phyloP scores from a whole-genome alignment of 306 rosid genomes.

The Gillenia trifoliata region DNA sequence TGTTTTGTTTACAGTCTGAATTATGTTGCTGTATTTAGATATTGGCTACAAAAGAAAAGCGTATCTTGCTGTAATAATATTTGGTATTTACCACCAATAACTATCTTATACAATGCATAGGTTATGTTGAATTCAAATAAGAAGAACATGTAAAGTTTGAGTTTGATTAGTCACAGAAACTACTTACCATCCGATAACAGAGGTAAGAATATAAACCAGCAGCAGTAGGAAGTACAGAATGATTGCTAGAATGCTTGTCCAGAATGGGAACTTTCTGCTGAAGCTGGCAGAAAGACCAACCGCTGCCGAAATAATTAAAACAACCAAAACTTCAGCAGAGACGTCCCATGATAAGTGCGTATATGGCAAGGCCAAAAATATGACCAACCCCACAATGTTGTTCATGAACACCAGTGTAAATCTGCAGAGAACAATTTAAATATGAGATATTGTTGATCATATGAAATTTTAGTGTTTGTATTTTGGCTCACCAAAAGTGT shows the following conservation, averaged over 20 bases:
- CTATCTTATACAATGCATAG: neutral
- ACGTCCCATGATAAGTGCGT: slow-evolving; percentile 30
- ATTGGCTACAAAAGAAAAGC: no score
- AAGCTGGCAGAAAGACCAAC: slow-evolving; percentile 22
- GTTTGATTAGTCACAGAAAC: neutral
- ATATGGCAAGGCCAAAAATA: slow-evolving; percentile 32
- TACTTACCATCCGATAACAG: slow-evolving; percentile 20
- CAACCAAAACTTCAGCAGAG: slow-evolving; percentile 25
- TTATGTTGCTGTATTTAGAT: neutral
- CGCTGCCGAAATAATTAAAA: slow-evolving; percentile 22
- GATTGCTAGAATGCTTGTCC: slow-evolving; percentile 30
- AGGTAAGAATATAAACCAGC: slow-evolving; percentile 23
- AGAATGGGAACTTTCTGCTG: slow-evolving; percentile 26
- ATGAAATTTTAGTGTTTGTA: neutral
- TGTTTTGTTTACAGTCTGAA: no score
- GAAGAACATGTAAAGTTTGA: neutral
- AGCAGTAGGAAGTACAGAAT: slow-evolving; percentile 28
- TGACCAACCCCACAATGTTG: slow-evolving; percentile 29
- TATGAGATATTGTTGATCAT: no score
- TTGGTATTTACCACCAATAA: neutral
- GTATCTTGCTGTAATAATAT: neutral
- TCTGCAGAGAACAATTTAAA: slow-evolving; percentile 20
- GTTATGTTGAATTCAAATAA: neutral
- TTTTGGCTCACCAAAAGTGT: neutral
- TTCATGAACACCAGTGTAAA: slow-evolving; percentile 34